These are phyloP conservation scores for Salix dunnii DNA, from an alignment of 345 rosid species.

Conservation along the genomic window DNA sequence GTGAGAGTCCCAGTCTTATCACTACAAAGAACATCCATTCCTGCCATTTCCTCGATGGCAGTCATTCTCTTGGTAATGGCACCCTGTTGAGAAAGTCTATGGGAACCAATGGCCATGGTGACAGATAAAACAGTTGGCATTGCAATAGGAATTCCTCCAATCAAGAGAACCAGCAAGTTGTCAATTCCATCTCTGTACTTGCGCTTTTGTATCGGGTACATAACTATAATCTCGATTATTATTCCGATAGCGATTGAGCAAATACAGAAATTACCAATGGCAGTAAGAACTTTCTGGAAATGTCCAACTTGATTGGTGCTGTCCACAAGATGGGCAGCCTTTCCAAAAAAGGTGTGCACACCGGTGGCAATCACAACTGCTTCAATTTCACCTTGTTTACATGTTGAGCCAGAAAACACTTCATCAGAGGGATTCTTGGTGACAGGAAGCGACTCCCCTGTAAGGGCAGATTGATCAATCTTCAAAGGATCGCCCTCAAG, in stretches of 20 bases:
- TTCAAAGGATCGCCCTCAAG: slow-evolving; percentile 93
- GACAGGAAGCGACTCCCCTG: slow-evolving; percentile 90
- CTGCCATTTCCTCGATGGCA: slow-evolving; percentile 94
- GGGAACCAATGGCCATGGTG: slow-evolving; percentile 96
- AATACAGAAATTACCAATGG: slow-evolving; percentile 93
- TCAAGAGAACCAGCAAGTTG: slow-evolving; percentile 77
- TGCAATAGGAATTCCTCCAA: slow-evolving; percentile 93
- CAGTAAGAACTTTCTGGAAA: slow-evolving; percentile 78
- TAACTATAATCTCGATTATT: slow-evolving; percentile 54
- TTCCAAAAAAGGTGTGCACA: slow-evolving; percentile 91
- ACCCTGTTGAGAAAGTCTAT: slow-evolving; percentile 74
- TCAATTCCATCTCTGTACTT: slow-evolving; percentile 76
- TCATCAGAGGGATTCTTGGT: slow-evolving; percentile 73
- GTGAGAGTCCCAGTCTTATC: slow-evolving; percentile 93
- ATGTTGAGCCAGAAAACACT: slow-evolving; percentile 87
- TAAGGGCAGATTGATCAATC: slow-evolving; percentile 90
- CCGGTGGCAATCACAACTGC: slow-evolving; percentile 91
- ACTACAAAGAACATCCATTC: slow-evolving; percentile 92
- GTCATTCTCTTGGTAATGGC: slow-evolving; percentile 98
- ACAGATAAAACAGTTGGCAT: slow-evolving; percentile 93
- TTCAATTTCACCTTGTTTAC: slow-evolving; percentile 89
- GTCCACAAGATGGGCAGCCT: slow-evolving; percentile 95
- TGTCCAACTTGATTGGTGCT: slow-evolving; percentile 87
- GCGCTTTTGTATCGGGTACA: slow-evolving; percentile 79
- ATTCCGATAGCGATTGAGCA: slow-evolving; percentile 84